phyloP scores from a whole-genome alignment of 164 flowering plant genomes.

The Liquidambar formosana region DNA sequence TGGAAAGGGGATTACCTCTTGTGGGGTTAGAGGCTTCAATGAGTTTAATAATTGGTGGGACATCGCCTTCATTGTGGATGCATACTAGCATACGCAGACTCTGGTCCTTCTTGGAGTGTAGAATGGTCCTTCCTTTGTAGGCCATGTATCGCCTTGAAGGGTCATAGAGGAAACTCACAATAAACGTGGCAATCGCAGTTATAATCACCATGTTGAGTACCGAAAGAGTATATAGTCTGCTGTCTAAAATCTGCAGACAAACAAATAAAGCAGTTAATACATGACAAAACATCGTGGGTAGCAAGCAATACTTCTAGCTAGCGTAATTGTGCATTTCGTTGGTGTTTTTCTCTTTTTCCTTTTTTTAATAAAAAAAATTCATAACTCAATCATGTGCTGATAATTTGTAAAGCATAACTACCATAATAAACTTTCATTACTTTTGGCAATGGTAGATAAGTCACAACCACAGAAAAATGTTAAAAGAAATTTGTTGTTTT shows the following conservation, averaged over 20 bases:
- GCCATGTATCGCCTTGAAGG: conserved; percentile 27
- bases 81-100: conserved; percentile 1
- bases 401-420: too few relatives aligned
- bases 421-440: too few relatives aligned
- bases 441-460: too few relatives aligned
- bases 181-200: conserved; percentile 8
- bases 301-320: neutral
- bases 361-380: too few relatives aligned
- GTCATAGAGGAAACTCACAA: conserved; percentile 21
- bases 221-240: neutral
- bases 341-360: too few relatives aligned
- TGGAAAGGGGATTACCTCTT: neutral
- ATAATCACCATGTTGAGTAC: conserved; percentile 8
- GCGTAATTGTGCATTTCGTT: too few relatives aligned
- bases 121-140: conserved; percentile 14
- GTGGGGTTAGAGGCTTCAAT: conserved; percentile 2
- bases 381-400: too few relatives aligned
- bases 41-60: neutral
- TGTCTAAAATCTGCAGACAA: conserved; percentile 8
- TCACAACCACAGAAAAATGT: too few relatives aligned
- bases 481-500: too few relatives aligned
- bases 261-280: neutral
- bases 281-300: neutral
- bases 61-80: conserved; percentile 6
- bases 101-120: neutral